Base-by-base conservation (phyloP, 2,329 filamentous ascomycete species). In the Xylaria multiplex region DNA sequence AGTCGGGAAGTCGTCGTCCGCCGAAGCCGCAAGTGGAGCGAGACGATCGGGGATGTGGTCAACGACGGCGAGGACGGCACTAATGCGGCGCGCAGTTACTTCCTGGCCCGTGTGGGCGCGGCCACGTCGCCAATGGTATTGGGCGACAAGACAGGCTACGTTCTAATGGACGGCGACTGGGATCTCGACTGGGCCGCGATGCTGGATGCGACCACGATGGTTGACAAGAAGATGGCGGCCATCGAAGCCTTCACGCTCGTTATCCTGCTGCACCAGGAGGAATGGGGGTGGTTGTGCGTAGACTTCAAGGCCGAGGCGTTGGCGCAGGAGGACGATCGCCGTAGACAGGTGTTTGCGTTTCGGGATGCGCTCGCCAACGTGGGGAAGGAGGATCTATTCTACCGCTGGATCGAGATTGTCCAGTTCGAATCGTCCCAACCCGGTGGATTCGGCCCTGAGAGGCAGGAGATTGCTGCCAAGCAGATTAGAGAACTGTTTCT, bases 351-450 rank as follows among this genome's bases (percentile, higher is more conserved):
- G 8, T 87, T 96, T 68, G 85, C 86, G 2, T 96, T 97, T 77
- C 90, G 92, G 72, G 91, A 96, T 49, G 88, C 89, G 22, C 83
- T 97, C 71, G 85, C 86, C 1, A 85, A 85, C 2, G 84, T 96
- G 78, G 93, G 91, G 49, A 97, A 97, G 79, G 94, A 97, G 78
- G 89, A 91, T 69, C 78, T 97, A 59, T 97, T 97, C 81, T 97
- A 92, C 81, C 88, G 91, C 62, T 97, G 93, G 93, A 92, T 97
- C 55, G 94, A 97, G 81, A 86, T 96, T 75, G 89, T 97, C 56
- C 93, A 97, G 80, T 96, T 89, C 74, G 93, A 97, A 80, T 90
- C 92, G 48, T 90, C 89, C 42, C 86, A 87, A 71, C 91, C 93
- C 0, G 92, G 90, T 19, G 92, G 92, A 0, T 96, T 97, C 75